Conservation (phyloP, 805 yeast genomes). For the Saturnispora zaruensis region DNA sequence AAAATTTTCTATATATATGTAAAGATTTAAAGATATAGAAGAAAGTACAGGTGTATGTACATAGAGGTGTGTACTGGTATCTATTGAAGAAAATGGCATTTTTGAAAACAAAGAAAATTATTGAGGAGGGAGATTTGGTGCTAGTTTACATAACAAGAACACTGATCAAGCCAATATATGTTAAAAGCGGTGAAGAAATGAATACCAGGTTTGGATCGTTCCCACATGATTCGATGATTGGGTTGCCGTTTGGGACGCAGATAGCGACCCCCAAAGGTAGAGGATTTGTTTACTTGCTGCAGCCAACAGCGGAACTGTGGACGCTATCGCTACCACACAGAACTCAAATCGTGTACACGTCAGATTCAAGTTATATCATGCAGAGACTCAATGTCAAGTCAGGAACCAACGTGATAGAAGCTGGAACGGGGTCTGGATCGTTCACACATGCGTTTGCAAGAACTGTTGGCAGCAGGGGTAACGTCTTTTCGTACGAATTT, state of each 20-base stretch:
- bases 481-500: conserved; percentile 79
- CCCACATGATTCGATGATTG: conserved; percentile 78
- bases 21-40: not conserved
- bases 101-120: conserved; percentile 47
- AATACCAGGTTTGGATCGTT: conserved; percentile 88
- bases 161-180: conserved; percentile 63
- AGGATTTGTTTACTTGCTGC: conserved; percentile 80
- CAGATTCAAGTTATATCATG: conserved; percentile 85
- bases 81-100: conserved; percentile 20
- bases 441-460: conserved; percentile 90
- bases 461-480: conserved; percentile 53
- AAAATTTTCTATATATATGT: not conserved
- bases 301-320: conserved; percentile 96
- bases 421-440: conserved; percentile 97
- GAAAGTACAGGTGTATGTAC: not conserved
- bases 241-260: conserved; percentile 76
- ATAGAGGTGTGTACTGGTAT: not conserved
- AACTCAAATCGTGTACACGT: conserved; percentile 95
- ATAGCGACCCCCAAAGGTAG: conserved; percentile 59
- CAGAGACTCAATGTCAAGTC: conserved; percentile 70
- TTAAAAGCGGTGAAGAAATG: conserved; percentile 50
- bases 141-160: conserved; percentile 79
- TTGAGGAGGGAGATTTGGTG: conserved; percentile 81
- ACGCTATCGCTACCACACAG: conserved; percentile 92
- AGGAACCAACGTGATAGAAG: conserved; percentile 80